Evolutionary conservation across 1,284 basidiomycete species (phyloP), one percentile per base, ranked within the genome.

Genomic region (Papiliotrema fonsecae): DNA sequence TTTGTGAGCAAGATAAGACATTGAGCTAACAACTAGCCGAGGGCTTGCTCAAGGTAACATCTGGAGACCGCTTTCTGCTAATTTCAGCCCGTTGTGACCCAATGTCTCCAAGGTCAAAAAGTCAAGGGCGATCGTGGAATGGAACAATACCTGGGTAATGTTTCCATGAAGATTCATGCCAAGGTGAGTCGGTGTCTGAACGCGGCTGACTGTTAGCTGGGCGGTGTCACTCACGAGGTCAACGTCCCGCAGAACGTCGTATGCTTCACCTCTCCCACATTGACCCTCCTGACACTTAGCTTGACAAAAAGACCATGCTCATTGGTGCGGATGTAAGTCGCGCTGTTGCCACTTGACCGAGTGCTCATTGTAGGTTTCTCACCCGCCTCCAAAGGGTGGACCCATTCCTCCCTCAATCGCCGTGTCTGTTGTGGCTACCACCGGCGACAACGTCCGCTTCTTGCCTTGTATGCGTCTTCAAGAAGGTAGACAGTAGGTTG

Each of bases 141-240:
- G 7, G 69, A 68, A n/a, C 76, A 77, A 61, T 78, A 77, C 65
- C 67, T 67, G 21, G 58, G 54, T 7, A 61, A 61, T 32, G 61
- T 65, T 24, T 61, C 64, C 4, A 70, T 75, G 70, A 75, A 75
- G 55, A 56, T 73, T 51, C 65, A 76, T 57, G 62, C 68, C 46
- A 78, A 78, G 70, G 47, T 48, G 24, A 32, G 30, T 35, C 18
- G 25, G 6, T 16, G 28, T 26, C n/a, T 10, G 16, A 10, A 7
- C 25, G 41, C 16, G 3, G 32, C 39, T 51, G 32, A 45, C 24
- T 16, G 56, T 62, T 59, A 79, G 72, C 70, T 78, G 32, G 72
- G 73, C n/a, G 77, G 77, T 39, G 56, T 73, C 38, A 79, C 77
- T 30, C 74, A 74, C 54, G 56, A 61, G 25, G 60, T 75, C n/a